Evolutionary conservation across 2,329 filamentous ascomycete species (phyloP).

Genomic region (Stagonosporopsis vannaccii): DNA sequence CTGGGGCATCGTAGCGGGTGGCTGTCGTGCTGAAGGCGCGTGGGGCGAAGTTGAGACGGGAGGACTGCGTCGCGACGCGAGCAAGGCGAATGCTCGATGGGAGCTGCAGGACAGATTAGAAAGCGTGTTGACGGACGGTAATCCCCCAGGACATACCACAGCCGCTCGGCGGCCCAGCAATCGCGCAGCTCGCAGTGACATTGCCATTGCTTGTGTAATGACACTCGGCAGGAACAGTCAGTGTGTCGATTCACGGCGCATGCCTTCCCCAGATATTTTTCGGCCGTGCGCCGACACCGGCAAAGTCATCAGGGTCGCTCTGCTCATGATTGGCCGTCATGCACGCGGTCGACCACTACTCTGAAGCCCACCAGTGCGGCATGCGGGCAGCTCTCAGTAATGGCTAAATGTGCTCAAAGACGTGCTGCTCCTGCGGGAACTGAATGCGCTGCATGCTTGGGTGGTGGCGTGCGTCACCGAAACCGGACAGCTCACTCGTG

Average conservation of each 20-base stretch:
- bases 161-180: slow-evolving; percentile 41
- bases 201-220: slow-evolving; percentile 41
- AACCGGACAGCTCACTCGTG: slow-evolving; percentile 27
- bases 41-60: slow-evolving; percentile 30
- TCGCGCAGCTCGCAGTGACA: slow-evolving; percentile 47
- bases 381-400: slow-evolving; percentile 14
- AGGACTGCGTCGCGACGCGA: slow-evolving; percentile 34
- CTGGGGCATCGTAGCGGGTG: slow-evolving; percentile 34
- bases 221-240: slow-evolving; percentile 21
- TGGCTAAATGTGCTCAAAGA: slow-evolving; percentile 8
- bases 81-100: slow-evolving; percentile 36
- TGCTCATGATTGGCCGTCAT: slow-evolving; percentile 34
- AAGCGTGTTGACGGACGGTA: not conserved
- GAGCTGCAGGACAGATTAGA: slow-evolving; percentile 33
- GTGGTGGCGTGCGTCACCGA: slow-evolving; percentile 22
- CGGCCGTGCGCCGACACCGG: slow-evolving; percentile 39
- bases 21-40: slow-evolving; percentile 38
- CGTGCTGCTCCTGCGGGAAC: slow-evolving; percentile 4
- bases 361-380: slow-evolving; percentile 24
- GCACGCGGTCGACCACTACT: slow-evolving; percentile 30
- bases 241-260: slow-evolving; percentile 26
- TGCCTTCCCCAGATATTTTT: slow-evolving; percentile 32
- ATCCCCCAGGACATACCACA: slow-evolving; percentile 31
- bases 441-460: slow-evolving; percentile 9
- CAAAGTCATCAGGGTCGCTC: slow-evolving; percentile 39